These are phyloP conservation scores for Solanum aculeatissimum DNA, from an alignment of 305 asterid genomes.

Conservation along the genomic window DNA sequence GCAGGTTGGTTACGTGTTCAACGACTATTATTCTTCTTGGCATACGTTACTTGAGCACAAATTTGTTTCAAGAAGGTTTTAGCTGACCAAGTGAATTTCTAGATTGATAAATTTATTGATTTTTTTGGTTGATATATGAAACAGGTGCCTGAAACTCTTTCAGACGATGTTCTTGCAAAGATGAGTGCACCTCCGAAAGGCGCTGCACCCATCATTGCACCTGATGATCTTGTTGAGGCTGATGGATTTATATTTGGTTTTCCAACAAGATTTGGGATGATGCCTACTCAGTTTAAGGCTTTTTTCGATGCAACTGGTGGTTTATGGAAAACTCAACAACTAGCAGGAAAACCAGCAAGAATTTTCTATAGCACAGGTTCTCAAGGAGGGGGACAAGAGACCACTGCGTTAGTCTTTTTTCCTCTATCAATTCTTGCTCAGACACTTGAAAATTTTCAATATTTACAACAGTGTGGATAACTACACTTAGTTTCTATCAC, in stretches of 20 bases:
- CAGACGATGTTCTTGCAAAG: constrained; percentile 42
- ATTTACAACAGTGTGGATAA: no score
- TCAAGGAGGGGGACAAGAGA: constrained; percentile 75
- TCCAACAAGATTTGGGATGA: constrained; percentile 75
- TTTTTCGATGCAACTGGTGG: constrained; percentile 7
- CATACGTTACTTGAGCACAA: no score
- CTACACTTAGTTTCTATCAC: no score
- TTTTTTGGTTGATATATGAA: no score
- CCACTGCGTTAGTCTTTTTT: constrained; percentile 41
- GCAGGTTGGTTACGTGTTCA: constrained; percentile 23
- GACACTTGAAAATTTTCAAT: no score
- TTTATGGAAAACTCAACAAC: constrained; percentile 19
- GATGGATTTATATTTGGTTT: constrained; percentile 67
- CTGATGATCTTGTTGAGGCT: constrained; percentile 47
- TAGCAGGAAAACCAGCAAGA: constrained; percentile 65
- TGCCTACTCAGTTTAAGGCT: no score
- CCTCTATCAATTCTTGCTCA: neutral
- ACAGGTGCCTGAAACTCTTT: constrained; percentile 51
- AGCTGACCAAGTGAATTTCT: no score
- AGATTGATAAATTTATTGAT: no score
- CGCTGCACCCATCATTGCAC: constrained; percentile 44
- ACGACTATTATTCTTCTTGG: no score
- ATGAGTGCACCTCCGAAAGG: constrained; percentile 59
- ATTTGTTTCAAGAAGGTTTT: no score
- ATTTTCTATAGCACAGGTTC: constrained; percentile 53